Base-by-base conservation (phyloP, 257 asterid species). In the Schizonepeta tenuifolia region DNA sequence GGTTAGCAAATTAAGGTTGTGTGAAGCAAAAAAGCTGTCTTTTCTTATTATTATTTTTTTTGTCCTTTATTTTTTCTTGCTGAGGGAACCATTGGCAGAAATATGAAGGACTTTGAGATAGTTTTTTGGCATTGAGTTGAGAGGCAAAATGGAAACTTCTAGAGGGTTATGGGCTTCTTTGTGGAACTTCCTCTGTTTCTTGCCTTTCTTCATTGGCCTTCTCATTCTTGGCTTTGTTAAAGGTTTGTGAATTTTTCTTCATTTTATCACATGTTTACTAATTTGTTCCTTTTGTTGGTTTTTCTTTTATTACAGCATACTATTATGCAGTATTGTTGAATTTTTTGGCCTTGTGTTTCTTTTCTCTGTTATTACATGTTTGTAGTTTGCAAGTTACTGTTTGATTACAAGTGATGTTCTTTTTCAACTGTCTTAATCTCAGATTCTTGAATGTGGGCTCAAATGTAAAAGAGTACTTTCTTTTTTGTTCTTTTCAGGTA, bases 121-220 rank as follows among this genome's bases (percentile, higher is more conserved):
- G 57, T 55, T 40, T 79, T 75, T 65, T 24, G 74, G 70, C 75
- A 64, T 41, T 58, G 61, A 33, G 79, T 38, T 77, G 64, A 69
- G 62, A 68, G 51, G 74, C 56, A 55, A 64, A 53, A 88, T 88
- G 96, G 93, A 89, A 74, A 87, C 96, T 72, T 87, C 86, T 12
- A 88, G 80, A 80, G 93, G 91, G 15, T 44, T 86, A 33, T 75
- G 80, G 79, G 80, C 84, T 82, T 82, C 87, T 35, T 55, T 86
- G 54, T 82, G 88, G 87, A 83, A 81, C 84, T 88, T 90, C 88
- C 67, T 86, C 28, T 41, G 90, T 44, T 90, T 90, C 87, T 82
- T 90, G 76, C 97, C 96, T 76, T 81, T 82, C 83, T 90, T 90
- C 87, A 26, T 80, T 75, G 85, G 80, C 59, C 90, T 88, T 76